These are phyloP conservation scores for Leccinum insigne DNA, from an alignment of 1,284 basidiomycete genomes.

Conservation along the genomic window DNA sequence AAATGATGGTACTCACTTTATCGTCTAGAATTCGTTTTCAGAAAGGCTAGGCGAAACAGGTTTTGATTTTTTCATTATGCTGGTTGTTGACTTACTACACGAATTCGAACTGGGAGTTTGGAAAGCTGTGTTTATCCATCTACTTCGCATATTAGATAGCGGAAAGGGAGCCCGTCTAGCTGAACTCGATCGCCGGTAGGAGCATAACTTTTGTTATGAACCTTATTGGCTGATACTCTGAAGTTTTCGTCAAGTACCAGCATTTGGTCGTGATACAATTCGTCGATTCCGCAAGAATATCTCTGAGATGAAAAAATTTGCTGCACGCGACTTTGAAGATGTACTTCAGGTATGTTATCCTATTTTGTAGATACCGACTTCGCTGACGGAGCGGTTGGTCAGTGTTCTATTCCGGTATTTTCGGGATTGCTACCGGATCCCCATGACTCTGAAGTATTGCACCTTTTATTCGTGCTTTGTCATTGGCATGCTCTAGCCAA, in stretches of 20 bases:
- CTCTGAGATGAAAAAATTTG: constrained; percentile 33
- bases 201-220: not conserved
- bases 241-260: constrained; percentile 13
- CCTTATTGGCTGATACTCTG: not conserved
- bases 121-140: too few species aligned
- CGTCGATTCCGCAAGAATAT: constrained; percentile 17
- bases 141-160: too few species aligned
- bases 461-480: too few species aligned
- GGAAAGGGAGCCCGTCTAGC: not conserved
- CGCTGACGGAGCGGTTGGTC: too few species aligned
- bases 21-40: not conserved
- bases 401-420: too few species aligned
- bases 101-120: too few species aligned
- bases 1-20: not conserved
- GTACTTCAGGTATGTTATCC: constrained; percentile 18
- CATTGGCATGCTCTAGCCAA: too few species aligned
- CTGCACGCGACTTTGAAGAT: constrained; percentile 34
- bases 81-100: too few species aligned
- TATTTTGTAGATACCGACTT: too few species aligned
- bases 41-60: not conserved
- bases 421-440: too few species aligned
- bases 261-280: constrained; percentile 24
- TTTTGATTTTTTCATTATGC: not conserved
- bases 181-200: not conserved
- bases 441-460: too few species aligned